Evolutionary conservation across 805 yeast genomes (phyloP).

Genomic region (Lipomyces starkeyi): DNA sequence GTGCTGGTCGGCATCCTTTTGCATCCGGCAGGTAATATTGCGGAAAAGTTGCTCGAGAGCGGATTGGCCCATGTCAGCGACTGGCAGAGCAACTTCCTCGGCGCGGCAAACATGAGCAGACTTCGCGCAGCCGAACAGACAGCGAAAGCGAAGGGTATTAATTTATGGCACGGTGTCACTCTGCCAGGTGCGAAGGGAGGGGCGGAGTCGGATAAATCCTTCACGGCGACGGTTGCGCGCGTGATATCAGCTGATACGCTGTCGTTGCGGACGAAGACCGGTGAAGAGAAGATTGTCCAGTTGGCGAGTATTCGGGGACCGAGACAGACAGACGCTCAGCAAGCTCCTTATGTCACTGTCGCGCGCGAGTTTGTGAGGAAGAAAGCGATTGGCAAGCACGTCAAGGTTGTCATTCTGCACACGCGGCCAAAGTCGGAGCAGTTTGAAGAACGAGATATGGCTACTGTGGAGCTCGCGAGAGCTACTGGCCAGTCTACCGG

Average conservation of each 20-base stretch:
- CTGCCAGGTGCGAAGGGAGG: constrained; percentile 41
- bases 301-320: constrained; percentile 80
- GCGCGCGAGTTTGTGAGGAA: constrained; percentile 80
- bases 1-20: constrained; percentile 62
- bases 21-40: constrained; percentile 81
- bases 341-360: constrained; percentile 61
- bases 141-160: constrained; percentile 62
- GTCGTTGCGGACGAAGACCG: constrained; percentile 51
- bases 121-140: constrained; percentile 68
- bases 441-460: constrained; percentile 70
- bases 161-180: constrained; percentile 58
- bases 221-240: constrained; percentile 62
- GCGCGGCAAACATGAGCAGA: constrained; percentile 64
- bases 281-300: constrained; percentile 65
- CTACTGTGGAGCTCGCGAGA: constrained; percentile 51
- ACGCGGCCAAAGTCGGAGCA: constrained; percentile 65
- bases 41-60: constrained; percentile 65
- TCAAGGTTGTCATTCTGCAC: constrained; percentile 66
- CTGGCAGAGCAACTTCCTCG: constrained; percentile 76
- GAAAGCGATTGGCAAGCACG: constrained; percentile 71
- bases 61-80: constrained; percentile 81
- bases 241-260: constrained; percentile 74
- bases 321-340: constrained; percentile 61
- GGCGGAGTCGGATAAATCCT: constrained; percentile 53
- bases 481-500: constrained; percentile 47